phyloP scores from a whole-genome alignment of 768 basidiomycete species.

The Boletus fagicola region DNA sequence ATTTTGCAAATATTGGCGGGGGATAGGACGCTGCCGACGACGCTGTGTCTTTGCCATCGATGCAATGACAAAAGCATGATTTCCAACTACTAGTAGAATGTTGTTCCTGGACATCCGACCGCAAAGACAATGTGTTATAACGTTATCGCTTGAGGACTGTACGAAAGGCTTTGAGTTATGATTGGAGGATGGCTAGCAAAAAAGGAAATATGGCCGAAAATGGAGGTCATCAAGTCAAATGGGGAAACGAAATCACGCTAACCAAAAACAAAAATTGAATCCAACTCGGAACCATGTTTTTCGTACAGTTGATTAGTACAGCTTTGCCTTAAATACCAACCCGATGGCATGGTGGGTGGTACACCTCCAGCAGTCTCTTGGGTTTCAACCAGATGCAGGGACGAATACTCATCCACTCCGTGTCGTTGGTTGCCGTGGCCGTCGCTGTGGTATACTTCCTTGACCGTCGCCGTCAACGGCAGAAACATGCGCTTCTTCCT shows the following conservation, averaged over 20 bases:
- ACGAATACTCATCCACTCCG: not conserved
- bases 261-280: too few relatives aligned
- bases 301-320: too few relatives aligned
- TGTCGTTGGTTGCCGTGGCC: not conserved
- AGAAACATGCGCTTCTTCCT: constrained; percentile 16
- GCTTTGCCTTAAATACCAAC: not conserved
- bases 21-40: not conserved
- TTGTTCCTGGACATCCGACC: too few relatives aligned
- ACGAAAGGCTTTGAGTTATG: too few relatives aligned
- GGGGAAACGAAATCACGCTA: too few relatives aligned
- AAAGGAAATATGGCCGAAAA: too few relatives aligned
- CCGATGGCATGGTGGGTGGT: not conserved
- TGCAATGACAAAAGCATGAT: not conserved
- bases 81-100: too few relatives aligned
- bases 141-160: too few relatives aligned
- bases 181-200: too few relatives aligned
- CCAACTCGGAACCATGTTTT: too few relatives aligned
- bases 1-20: not conserved
- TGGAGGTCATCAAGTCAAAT: too few relatives aligned
- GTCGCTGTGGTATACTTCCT: constrained; percentile 6
- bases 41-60: not conserved
- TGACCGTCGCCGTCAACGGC: not conserved
- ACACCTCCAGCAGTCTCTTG: not conserved
- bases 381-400: not conserved
- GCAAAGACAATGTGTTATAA: too few relatives aligned